Evolutionary conservation across 176 grass and related monocot species (phyloP).

Genomic region (Cenchrus americanus): DNA sequence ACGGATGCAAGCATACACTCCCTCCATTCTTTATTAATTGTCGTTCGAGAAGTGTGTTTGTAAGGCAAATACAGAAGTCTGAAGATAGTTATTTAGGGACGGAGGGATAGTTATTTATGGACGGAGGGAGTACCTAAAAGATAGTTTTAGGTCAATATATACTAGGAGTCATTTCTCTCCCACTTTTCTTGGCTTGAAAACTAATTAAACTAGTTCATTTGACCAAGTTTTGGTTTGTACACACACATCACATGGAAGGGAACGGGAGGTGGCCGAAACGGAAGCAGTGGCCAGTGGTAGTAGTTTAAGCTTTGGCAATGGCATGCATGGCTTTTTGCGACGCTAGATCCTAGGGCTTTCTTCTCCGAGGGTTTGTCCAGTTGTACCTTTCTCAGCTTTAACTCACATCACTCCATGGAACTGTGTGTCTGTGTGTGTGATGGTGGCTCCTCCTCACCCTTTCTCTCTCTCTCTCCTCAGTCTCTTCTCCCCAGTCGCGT

Average conservation of each 20-base stretch:
- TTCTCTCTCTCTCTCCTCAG: background rate
- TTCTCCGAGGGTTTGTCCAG: constrained; percentile 29
- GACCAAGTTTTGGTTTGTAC: background rate
- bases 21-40: too few relatives aligned
- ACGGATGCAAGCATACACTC: background rate
- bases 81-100: too few relatives aligned
- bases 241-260: background rate
- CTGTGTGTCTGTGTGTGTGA: constrained; percentile 15
- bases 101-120: too few relatives aligned
- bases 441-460: background rate
- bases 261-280: background rate
- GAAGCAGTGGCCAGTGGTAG: background rate
- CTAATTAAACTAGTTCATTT: background rate
- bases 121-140: rapidly evolving
- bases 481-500: constrained; percentile 29
- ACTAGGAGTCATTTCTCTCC: background rate
- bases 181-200: background rate
- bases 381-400: constrained; percentile 54
- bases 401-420: constrained; percentile 33
- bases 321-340: constrained; percentile 28
- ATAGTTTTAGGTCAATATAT: background rate
- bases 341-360: constrained; percentile 53
- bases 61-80: too few relatives aligned
- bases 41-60: too few relatives aligned
- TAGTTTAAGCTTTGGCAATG: background rate